These are phyloP conservation scores for Neodidymelliopsis sp. DNA, from an alignment of 2,329 filamentous ascomycete genomes.

Conservation along the genomic window DNA sequence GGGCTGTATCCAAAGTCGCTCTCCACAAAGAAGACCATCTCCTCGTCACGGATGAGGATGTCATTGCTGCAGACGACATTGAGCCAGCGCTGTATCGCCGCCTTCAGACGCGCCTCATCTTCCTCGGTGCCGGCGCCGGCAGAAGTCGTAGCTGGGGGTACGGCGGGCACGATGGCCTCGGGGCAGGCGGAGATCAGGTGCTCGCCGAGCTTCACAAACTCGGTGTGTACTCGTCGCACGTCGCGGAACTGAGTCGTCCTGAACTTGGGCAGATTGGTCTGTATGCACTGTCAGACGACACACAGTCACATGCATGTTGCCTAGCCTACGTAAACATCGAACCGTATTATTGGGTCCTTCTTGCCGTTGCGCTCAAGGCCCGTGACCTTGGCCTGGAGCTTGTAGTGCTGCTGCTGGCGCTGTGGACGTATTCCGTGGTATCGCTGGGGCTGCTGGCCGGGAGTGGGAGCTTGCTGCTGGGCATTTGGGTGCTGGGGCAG, in stretches of 20 bases:
- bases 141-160: constrained; percentile 92
- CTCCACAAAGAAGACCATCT: constrained; percentile 98
- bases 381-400: constrained; percentile 93
- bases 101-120: constrained; percentile 89
- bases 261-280: constrained; percentile 99
- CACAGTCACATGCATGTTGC: background rate
- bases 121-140: constrained; percentile 96
- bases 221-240: constrained; percentile 91
- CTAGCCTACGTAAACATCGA: constrained; percentile 87
- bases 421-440: constrained; percentile 56
- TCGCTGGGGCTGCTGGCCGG: constrained; percentile 54
- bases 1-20: constrained; percentile 98
- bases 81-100: constrained; percentile 90
- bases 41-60: constrained; percentile 90
- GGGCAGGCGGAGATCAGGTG: constrained; percentile 98
- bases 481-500: constrained; percentile 42
- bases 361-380: constrained; percentile 90
- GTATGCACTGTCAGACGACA: constrained; percentile 17
- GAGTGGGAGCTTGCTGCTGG: constrained; percentile 49
- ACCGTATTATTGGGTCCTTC: constrained; percentile 93
- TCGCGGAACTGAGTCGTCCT: constrained; percentile 98
- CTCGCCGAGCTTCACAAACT: constrained; percentile 95
- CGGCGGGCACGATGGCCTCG: constrained; percentile 90
- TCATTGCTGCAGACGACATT: constrained; percentile 93
- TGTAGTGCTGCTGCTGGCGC: constrained; percentile 71